Conservation (phyloP, 495 filamentous ascomycete species). For the Xylaria nigripes region DNA sequence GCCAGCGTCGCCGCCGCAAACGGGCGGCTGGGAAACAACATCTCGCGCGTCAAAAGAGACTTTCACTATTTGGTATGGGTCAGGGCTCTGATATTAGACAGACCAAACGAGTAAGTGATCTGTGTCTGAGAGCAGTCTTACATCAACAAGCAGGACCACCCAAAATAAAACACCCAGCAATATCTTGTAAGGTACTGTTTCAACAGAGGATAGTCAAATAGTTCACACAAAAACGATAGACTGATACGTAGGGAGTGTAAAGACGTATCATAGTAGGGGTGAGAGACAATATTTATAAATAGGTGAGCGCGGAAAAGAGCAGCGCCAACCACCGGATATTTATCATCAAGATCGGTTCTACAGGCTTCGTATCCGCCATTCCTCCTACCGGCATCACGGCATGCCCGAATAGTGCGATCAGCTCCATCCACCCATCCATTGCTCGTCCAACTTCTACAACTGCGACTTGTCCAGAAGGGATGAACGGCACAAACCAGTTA, state of each 20-base stretch:
- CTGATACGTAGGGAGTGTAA: no score
- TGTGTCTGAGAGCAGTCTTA: background rate
- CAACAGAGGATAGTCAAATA: no score
- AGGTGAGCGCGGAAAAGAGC: constrained; percentile 5
- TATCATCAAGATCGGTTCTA: constrained; percentile 8
- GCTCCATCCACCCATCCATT: no score
- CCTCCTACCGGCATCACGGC: no score
- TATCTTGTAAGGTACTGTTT: no score
- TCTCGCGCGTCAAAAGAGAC: constrained; percentile 10
- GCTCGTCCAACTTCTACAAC: no score
- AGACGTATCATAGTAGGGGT: no score
- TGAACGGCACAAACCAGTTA: no score
- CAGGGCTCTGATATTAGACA: background rate
- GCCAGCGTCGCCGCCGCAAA: constrained; percentile 17
- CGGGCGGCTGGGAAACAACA: constrained; percentile 16
- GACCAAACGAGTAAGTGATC: background rate
- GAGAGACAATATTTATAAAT: constrained; percentile 5
- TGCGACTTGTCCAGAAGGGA: no score
- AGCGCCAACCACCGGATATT: constrained; percentile 18
- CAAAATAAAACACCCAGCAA: constrained; percentile 1
- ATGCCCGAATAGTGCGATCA: no score
- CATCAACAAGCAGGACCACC: background rate
- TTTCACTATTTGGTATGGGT: background rate
- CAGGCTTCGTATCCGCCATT: no score
- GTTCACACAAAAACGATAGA: no score